Evolutionary conservation across 2,329 filamentous ascomycete genomes (phyloP), one percentile per base, ranked within the genome.

Genomic region (Cordyceps cateniannulata): DNA sequence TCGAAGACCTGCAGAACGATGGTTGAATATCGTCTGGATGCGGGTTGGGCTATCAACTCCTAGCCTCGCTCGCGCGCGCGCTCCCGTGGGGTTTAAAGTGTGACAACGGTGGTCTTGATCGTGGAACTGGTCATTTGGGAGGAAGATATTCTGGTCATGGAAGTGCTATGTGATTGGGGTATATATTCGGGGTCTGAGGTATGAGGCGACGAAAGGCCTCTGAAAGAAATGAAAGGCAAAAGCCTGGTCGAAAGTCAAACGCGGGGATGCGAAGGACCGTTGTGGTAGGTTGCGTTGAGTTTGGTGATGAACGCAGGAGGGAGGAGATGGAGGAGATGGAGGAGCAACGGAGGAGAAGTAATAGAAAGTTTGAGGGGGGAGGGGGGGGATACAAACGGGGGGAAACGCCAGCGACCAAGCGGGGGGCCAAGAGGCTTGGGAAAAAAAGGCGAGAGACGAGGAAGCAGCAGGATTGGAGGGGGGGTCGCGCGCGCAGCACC

Each of bases 71-170:
- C 81, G 79, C 81, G 77, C 81, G 80, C 56, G 56, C 81, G 78
- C 79, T 85, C 82, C 82, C 85, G 84, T 86, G 79, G 79, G 81
- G 76, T 84, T 87, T 84, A 88, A 87, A 87, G 85, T 81, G 84
- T 86, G 83, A 81, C 82, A 79, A 77, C 77, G 72, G 72, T 76
- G 79, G 79, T 80, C 79, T 79, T 65, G 76, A 67, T 71, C 68
- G 72, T 75, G 66, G 68, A 72, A 68, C 69, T 81, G 75, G 76
- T 85, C 84, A 86, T 86, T 76, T 73, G 75, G 70, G 67, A 70
- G 67, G 70, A 65, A 66, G 69, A 72, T 73, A 74, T 72, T 67
- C 69, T 74, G 69, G 70, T 75, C 74, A 75, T 76, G 70, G 73
- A 75, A 73, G 69, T 60, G 42, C 58, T 60, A 60, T 60, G 58